Percentiles rank a stretch among this genome's conserved stretches.
Evolutionary conservation across 2,329 filamentous ascomycete species (phyloP).

Genomic region (Colletotrichum sp.): DNA sequence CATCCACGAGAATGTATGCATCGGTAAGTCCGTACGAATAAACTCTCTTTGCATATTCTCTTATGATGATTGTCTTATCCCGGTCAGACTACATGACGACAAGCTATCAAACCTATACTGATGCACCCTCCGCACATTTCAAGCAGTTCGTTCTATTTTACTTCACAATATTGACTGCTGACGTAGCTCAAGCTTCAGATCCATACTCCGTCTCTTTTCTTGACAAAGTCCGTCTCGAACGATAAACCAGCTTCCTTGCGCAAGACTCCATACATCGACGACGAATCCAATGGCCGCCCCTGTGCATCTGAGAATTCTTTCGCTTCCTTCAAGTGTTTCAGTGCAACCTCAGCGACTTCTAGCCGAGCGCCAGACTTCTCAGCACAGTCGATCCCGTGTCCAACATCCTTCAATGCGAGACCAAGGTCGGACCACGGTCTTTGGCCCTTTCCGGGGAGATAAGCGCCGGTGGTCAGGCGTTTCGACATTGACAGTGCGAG

Average conservation of each 20-base stretch:
- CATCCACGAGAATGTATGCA: background rate
- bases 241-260: conserved; percentile 45
- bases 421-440: conserved; percentile 53
- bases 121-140: no score
- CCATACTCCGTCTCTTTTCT: conserved; percentile 27
- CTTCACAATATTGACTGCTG: no score
- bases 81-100: background rate
- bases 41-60: background rate
- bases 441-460: conserved; percentile 36
- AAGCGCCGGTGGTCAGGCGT: conserved; percentile 41
- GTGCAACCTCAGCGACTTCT: conserved; percentile 45
- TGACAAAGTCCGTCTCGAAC: conserved; percentile 46
- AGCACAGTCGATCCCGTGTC: conserved; percentile 51
- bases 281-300: conserved; percentile 49
- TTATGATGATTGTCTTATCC: background rate
- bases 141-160: no score
- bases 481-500: conserved; percentile 41
- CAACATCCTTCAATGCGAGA: conserved; percentile 57
- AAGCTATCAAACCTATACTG: background rate
- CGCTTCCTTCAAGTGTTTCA: conserved; percentile 48
- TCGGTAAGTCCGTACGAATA: background rate
- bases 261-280: conserved; percentile 54
- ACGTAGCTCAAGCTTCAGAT: no score
- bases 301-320: conserved; percentile 38
- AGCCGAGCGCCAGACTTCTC: conserved; percentile 41